Evolutionary conservation across 495 filamentous ascomycete species (phyloP).

Genomic region (Daldinia vernicosa): DNA sequence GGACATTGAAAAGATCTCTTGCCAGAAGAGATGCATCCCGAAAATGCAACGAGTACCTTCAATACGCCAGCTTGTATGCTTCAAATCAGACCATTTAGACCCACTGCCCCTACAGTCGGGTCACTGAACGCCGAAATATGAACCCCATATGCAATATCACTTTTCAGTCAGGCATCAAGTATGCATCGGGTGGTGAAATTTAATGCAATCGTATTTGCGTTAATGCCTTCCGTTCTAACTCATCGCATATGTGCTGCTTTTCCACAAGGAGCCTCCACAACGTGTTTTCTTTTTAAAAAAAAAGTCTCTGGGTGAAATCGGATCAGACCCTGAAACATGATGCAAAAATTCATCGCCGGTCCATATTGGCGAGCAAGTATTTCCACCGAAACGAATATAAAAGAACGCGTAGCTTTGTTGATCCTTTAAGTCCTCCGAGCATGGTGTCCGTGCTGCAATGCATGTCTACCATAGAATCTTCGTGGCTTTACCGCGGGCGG

Average conservation of each 20-base stretch:
- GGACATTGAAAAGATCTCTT: slow-evolving; percentile 32
- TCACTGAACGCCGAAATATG: slow-evolving; percentile 26
- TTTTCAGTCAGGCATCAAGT: slow-evolving; percentile 14
- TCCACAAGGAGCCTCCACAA: slow-evolving; percentile 35
- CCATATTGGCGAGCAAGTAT: slow-evolving; percentile 36
- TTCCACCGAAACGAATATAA: slow-evolving; percentile 44
- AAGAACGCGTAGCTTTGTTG: slow-evolving; percentile 10
- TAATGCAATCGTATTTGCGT: slow-evolving; percentile 14
- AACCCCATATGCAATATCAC: slow-evolving; percentile 39
- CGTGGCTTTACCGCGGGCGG: slow-evolving; percentile 23
- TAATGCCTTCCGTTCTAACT: slow-evolving; percentile 33
- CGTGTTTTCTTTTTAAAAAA: slow-evolving; percentile 35
- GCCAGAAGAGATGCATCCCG: slow-evolving; percentile 38
- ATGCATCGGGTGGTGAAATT: slow-evolving; percentile 13
- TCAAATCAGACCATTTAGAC: slow-evolving; percentile 19
- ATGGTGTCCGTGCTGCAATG: slow-evolving; percentile 37
- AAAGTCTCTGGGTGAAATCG: slow-evolving; percentile 40
- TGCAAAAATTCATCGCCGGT: slow-evolving; percentile 37
- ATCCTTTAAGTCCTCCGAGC: slow-evolving; percentile 28
- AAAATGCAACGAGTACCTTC: slow-evolving; percentile 33
- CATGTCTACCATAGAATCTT: slow-evolving; percentile 28
- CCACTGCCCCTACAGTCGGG: neutral
- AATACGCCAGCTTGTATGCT: slow-evolving; percentile 27
- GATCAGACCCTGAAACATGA: slow-evolving; percentile 40
- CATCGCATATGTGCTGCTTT: slow-evolving; percentile 38